These are phyloP conservation scores for Neonothopanus nambi DNA, from an alignment of 1,284 basidiomycete genomes.

Conservation along the genomic window DNA sequence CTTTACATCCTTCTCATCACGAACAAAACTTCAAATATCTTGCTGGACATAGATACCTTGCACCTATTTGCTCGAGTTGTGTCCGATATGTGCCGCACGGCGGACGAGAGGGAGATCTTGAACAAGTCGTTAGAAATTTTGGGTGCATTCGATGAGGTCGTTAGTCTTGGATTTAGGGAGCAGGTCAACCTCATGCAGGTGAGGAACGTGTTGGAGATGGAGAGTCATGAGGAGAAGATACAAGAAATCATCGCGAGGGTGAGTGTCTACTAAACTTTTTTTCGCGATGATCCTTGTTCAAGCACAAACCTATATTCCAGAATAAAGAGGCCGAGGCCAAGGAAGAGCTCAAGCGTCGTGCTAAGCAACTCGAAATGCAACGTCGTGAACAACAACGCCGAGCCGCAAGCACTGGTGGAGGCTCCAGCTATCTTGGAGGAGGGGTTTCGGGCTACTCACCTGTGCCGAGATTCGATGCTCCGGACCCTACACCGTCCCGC, in stretches of 20 bases:
- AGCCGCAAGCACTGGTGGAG: conserved; percentile 42
- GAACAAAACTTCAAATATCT: conserved; percentile 96
- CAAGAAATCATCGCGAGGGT: conserved; percentile 98
- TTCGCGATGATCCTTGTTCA: neutral
- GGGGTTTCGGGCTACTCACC: conserved; percentile 69
- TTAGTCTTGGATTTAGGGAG: conserved; percentile 93
- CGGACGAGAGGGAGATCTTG: conserved; percentile 89
- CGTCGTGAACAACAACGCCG: conserved; percentile 89
- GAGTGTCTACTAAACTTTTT: conserved; percentile 24
- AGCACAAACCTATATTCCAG: too few relatives aligned
- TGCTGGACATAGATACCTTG: conserved; percentile 97
- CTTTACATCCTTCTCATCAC: conserved; percentile 98
- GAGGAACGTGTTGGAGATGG: conserved; percentile 93
- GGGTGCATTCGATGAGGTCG: conserved; percentile 96
- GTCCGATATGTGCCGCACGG: conserved; percentile 87
- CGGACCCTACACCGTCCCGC: conserved; percentile 47
- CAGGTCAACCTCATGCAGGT: conserved; percentile 92
- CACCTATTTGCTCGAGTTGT: conserved; percentile 94
- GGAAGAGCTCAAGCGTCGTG: conserved; percentile 97
- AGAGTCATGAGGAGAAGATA: conserved; percentile 99
- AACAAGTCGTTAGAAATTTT: conserved; percentile 94
- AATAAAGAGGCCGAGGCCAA: conserved; percentile 99
- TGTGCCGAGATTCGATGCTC: conserved; percentile 69
- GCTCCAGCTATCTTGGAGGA: conserved; percentile 61
- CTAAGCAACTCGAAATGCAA: conserved; percentile 98